Evolutionary conservation across 1,284 basidiomycete genomes (phyloP), one percentile per base, ranked within the genome.

Genomic region (Cystobasidium pallidum): DNA sequence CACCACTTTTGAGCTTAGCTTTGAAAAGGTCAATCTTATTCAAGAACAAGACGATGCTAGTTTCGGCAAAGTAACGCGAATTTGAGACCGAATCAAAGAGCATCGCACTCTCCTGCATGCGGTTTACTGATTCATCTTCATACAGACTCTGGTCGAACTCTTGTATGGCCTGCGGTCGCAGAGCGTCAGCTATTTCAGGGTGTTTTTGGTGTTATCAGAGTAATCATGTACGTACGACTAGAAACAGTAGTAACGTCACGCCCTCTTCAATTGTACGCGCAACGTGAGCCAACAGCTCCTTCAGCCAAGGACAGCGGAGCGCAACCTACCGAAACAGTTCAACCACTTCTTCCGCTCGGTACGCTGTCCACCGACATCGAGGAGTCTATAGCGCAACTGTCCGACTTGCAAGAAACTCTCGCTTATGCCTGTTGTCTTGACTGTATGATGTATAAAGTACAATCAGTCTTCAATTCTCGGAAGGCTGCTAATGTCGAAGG

Each of bases 401-500:
- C 77, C 75, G 0, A 81, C 79, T 59, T 86, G 84, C 81, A 97
- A 95, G 30, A 89, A 91, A 0, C 92, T 96, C 81, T 96, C 93
- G 24, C 89, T 92, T 79, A 97, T 96, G 41, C 94, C 93, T 26
- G 91, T 92, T 41, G 93, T 94, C 76, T 92, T 88, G 75, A 97
- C 93, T 78, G 94, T 17, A 3, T 19, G 15, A 19, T 8, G 3
- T 8, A 17, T 17, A 15, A 3, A 4, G 43, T 3, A 15, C 15
- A 45, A n/a, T 45, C 43, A 45, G 8, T 45, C 11, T 19, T 45
- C 39, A 41, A 41, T 8, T 7, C 39, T 41, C 15, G 39, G 15
- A 66, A 2, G 11, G 28, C 34, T 32, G 32, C 6, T n/a, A n/a
- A 26, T 19, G 2, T 21, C 19, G n/a, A 32, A n/a, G n/a, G n/a